Base-by-base conservation (phyloP, 139 green algal genomes). In the Chlorella sp. region DNA sequence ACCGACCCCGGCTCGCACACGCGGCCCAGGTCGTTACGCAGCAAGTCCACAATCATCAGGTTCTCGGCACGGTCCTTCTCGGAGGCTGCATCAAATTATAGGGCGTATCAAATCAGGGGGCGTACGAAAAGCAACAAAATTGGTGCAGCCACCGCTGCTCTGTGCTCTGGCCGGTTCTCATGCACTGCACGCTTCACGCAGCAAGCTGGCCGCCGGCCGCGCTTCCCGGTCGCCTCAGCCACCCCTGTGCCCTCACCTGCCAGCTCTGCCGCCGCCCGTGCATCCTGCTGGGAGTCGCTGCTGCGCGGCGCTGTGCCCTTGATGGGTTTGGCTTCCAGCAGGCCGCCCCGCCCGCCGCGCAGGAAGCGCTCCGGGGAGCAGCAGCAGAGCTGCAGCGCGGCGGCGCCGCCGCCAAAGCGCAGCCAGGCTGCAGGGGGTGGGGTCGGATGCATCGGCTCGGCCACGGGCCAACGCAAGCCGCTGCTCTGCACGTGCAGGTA, bases 1-100 rank as follows among this genome's bases (percentile, higher is more conserved):
- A 98, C 95, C n/a, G 77, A 93, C 38, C 94, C 94, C 22, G 93
- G 85, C 87, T 94, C 82, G 68, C 88, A 88, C 62, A 94, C 84
- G 70, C 75, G 88, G 19, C 85, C 96, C 38, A 99, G 93, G 87
- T 99, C 97, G 87, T 99, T 99, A 40, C 97, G 92, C 68, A 99
- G 90, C 83, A 99, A 92, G 92, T 99, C 97, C 56, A 99, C 97
- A 58, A 99, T 99, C 97, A 99, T 99, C n/a, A 99, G 91, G 85
- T 99, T 99, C 89, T 99, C 97, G 17, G 97, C 95, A 11, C 96
- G 90, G 80, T 98, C 96, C 92, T 99, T 99, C 73, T 97, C 95
- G 28, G 91, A 96, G 60, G 67, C 36, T 38, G 82, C 84, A 97
- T 90, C 62, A 79, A n/a, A n/a, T n/a, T n/a, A n/a, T n/a, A n/a